Evolutionary conservation across 495 filamentous ascomycete species (phyloP).

Genomic region (Aspergillus cristatus): DNA sequence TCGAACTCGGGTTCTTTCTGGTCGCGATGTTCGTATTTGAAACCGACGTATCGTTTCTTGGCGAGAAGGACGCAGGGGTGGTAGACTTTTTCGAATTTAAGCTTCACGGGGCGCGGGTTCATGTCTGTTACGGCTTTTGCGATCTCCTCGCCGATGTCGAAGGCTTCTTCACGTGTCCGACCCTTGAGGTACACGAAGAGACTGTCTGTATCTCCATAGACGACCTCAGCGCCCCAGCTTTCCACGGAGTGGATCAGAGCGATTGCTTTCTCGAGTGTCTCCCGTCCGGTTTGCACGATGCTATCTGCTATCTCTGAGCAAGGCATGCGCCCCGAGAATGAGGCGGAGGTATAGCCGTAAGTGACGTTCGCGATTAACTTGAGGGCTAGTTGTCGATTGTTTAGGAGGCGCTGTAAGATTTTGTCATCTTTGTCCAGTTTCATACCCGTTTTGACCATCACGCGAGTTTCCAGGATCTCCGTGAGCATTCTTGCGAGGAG

Average conservation of each 20-base stretch:
- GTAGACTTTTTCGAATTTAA: conserved; percentile 99
- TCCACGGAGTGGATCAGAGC: conserved; percentile 81
- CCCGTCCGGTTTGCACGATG: conserved; percentile 90
- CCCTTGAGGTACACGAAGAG: conserved; percentile 90
- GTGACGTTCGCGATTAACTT: conserved; percentile 98
- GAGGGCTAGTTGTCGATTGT: conserved; percentile 91
- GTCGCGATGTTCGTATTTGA: conserved; percentile 78
- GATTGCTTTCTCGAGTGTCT: conserved; percentile 91
- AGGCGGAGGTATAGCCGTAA: conserved; percentile 94
- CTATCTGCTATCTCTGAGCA: conserved; percentile 97
- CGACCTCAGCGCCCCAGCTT: conserved; percentile 88
- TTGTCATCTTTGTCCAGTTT: conserved; percentile 88
- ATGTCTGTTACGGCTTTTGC: conserved; percentile 78
- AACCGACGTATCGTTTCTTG: conserved; percentile 97
- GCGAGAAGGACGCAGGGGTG: conserved; percentile 87
- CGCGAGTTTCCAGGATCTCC: conserved; percentile 90
- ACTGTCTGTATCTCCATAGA: conserved; percentile 96
- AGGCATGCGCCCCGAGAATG: conserved; percentile 93
- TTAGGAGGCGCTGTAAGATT: conserved; percentile 73
- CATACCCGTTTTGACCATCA: conserved; percentile 99
- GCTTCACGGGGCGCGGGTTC: conserved; percentile 87
- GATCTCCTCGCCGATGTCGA: conserved; percentile 88
- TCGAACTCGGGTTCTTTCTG: conserved; percentile 88
- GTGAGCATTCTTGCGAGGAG: conserved; percentile 92
- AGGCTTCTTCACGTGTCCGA: conserved; percentile 77